Evolutionary conservation across 192 early-diverging fungal genomes (phyloP), one percentile per base, ranked within the genome.

Genomic region (Chytriomyces confervae): DNA sequence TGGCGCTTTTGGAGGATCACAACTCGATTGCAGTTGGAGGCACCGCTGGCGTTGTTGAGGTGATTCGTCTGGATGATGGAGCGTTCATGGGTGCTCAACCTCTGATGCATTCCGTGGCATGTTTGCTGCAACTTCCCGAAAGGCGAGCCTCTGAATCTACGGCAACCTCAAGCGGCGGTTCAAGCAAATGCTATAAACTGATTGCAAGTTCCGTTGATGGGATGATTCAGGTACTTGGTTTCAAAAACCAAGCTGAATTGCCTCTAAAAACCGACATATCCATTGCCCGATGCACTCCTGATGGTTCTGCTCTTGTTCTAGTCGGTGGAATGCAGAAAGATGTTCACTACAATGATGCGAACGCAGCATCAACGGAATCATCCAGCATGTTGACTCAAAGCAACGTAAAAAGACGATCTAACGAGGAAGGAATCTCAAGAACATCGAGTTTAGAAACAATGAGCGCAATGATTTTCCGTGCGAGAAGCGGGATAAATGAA

Each of bases 1-100:
- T 77, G 7, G 43, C 66, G 10, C 27, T 69, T 9, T 50, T 68
- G 10, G 60, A 67, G 24, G 67, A 69, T 43, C 49, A 69, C 1
- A 53, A 24, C 9, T 62, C n/a, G 7, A 5, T 77, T 20, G 76
- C 76, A 7, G 27, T 77, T 27, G 76, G 76, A 7, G 49, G 67
- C 23, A 13, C 29, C 16, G 62, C 16, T 20, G 76, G 76, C 9
- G 20, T 62, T 9, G 60, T 77, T 36, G 66, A 77, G 16, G 47
- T 77, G 49, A 16, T 70, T 45, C 20, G 70, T 23, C 29, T 68
- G 67, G 10, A 45, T 13, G 47, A 66, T 46, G 76, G 76, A 46
- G 7, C 67, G 20, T 18, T 16, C 2, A 69, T 70, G 23, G 68
- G 43, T 3, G 8, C 45, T 44, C 53, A 77, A 53, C 10, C 50